Conservation (phyloP, 306 rosid species). For the Cicer arietinum region DNA sequence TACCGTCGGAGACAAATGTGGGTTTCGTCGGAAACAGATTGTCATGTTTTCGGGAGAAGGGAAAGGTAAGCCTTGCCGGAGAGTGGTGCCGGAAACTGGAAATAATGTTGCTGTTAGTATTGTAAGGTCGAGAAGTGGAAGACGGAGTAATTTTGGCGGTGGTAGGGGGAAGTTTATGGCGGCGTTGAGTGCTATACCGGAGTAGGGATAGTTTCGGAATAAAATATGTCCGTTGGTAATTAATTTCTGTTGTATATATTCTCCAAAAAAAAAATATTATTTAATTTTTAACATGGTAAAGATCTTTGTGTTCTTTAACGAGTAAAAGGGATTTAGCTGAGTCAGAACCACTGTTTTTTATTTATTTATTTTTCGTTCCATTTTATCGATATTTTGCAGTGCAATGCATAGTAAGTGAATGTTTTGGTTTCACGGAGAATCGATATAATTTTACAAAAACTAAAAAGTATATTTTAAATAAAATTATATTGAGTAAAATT, state of each 20-base stretch:
- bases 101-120: neutral
- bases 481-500: no score
- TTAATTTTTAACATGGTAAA: neutral
- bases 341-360: neutral
- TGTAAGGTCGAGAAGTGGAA: conserved; percentile 39
- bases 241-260: conserved; percentile 31
- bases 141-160: conserved; percentile 33
- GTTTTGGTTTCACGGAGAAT: no score
- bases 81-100: conserved; percentile 16
- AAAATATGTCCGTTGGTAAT: neutral
- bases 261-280: neutral
- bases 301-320: neutral
- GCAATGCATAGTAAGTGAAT: neutral
- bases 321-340: neutral
- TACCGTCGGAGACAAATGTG: conserved; percentile 47
- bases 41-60: conserved; percentile 46
- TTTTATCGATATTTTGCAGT: neutral
- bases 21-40: conserved; percentile 46
- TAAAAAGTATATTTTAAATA: no score
- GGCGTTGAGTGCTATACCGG: conserved; percentile 67
- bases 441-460: no score
- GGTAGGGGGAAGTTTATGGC: conserved; percentile 45
- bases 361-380: neutral
- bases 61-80: conserved; percentile 30
- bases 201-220: conserved; percentile 59